These are phyloP conservation scores for Carpinus fangiana DNA, from an alignment of 306 rosid species.

Conservation along the genomic window DNA sequence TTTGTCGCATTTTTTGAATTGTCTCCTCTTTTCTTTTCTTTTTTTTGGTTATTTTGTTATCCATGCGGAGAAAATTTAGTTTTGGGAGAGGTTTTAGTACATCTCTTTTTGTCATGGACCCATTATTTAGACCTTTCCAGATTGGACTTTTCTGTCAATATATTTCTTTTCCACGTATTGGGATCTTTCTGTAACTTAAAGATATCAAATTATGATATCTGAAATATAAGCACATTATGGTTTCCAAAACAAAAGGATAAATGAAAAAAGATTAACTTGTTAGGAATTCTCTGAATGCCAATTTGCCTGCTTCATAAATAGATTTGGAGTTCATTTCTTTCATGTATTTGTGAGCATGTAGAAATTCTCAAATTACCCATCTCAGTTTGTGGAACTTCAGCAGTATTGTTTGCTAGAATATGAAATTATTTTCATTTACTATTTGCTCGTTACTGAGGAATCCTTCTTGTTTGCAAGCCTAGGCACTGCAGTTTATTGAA, in stretches of 20 bases:
- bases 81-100: neutral
- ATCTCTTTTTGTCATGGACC: constrained; percentile 13
- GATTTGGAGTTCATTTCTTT: neutral
- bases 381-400: neutral
- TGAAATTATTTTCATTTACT: constrained; percentile 13
- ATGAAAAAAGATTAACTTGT: neutral
- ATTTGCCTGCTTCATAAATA: neutral
- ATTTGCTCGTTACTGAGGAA: constrained; percentile 16
- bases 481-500: constrained; percentile 85
- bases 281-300: neutral
- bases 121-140: neutral
- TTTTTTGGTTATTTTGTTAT: neutral
- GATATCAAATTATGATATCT: neutral
- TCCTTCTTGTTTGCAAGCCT: constrained; percentile 34
- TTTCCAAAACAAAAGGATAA: neutral
- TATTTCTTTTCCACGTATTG: neutral
- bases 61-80: neutral
- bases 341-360: constrained; percentile 13
- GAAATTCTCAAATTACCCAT: neutral
- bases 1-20: neutral
- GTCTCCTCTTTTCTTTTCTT: too few species aligned
- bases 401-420: constrained; percentile 18
- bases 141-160: neutral
- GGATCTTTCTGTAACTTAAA: neutral
- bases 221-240: neutral